Conservation (phyloP, 2,329 filamentous ascomycete species). For the Trichoderma atroviride region DNA sequence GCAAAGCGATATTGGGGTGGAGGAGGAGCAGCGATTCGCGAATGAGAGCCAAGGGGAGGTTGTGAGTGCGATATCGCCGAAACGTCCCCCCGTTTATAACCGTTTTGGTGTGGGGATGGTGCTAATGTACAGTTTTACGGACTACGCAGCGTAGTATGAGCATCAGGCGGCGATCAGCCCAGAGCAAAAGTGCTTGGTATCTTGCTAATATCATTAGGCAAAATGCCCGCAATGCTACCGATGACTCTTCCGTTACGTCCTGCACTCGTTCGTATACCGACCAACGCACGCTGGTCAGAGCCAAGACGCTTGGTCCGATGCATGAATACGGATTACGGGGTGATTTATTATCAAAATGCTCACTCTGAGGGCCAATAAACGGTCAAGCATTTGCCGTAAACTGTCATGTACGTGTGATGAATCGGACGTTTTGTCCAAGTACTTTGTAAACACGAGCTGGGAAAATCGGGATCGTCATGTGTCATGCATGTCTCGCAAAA, state of each 20-base stretch:
- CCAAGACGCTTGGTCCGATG: neutral
- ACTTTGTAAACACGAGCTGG: neutral
- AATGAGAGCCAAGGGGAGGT: conserved; percentile 8
- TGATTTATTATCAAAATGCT: neutral
- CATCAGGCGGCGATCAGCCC: conserved; percentile 21
- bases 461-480: neutral
- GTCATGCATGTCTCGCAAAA: neutral
- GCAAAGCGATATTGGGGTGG: conserved; percentile 10
- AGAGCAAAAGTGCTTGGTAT: neutral
- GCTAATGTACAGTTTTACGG: neutral
- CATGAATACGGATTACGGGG: conserved; percentile 8
- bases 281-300: neutral
- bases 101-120: conserved; percentile 4
- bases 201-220: neutral
- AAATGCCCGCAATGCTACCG: neutral
- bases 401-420: neutral
- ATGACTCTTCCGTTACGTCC: neutral
- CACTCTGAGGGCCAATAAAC: neutral
- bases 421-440: neutral
- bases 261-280: neutral
- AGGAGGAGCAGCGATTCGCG: conserved; percentile 15
- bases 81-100: conserved; percentile 13
- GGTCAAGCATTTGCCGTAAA: neutral
- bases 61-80: conserved; percentile 1
- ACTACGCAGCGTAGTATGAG: neutral